Evolutionary conservation across 139 green algal genomes (phyloP).

Genomic region (Eudorina sp.): DNA sequence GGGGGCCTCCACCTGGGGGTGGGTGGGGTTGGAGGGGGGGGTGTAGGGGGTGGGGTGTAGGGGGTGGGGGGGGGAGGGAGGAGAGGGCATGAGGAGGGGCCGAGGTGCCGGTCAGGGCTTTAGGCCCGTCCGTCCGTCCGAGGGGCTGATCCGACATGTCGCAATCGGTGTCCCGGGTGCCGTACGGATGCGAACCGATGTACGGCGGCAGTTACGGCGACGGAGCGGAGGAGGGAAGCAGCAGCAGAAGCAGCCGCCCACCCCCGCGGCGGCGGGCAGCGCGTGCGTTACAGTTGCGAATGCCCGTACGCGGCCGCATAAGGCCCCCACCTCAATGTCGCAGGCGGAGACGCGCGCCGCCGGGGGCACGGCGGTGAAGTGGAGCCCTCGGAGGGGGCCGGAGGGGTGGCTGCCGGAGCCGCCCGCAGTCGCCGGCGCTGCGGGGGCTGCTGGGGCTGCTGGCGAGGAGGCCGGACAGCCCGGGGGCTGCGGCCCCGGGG

Average conservation of each 20-base stretch:
- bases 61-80: neutral
- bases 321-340: neutral
- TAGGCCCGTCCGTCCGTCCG: too few species aligned
- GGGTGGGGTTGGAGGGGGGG: neutral
- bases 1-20: constrained; percentile 50
- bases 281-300: too few species aligned
- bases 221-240: neutral
- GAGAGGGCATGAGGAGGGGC: too few species aligned
- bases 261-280: too few species aligned
- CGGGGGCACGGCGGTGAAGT: neutral
- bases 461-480: too few species aligned
- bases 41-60: neutral
- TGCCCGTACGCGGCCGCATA: too few species aligned
- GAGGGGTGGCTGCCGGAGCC: neutral
- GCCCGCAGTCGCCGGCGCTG: neutral
- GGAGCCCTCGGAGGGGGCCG: neutral
- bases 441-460: neutral
- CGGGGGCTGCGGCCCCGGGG: neutral
- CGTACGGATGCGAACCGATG: too few species aligned
- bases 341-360: neutral
- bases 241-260: neutral
- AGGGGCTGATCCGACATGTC: too few species aligned
- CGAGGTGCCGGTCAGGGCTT: too few species aligned
- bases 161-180: too few species aligned
- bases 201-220: too few species aligned